phyloP scores from a whole-genome alignment of 2,329 filamentous ascomycete genomes.

The Monilinia fructigena region DNA sequence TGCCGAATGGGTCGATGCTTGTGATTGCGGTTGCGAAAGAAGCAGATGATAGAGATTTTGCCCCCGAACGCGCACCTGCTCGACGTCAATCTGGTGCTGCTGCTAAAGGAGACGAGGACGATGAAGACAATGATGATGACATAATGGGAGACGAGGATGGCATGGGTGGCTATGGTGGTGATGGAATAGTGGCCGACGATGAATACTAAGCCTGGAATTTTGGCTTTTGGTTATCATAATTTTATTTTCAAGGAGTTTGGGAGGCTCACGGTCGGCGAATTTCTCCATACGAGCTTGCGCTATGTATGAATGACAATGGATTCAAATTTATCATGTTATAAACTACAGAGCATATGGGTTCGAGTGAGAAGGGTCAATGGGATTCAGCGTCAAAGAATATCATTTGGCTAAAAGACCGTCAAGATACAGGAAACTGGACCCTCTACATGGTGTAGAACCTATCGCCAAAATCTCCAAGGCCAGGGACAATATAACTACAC shows the following conservation, averaged over 20 bases:
- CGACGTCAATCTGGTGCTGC: constrained; percentile 27
- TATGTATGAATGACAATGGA: not conserved
- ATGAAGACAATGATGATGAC: constrained; percentile 42
- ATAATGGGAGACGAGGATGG: constrained; percentile 46
- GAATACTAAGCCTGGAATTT: constrained; percentile 47
- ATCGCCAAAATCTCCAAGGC: constrained; percentile 92
- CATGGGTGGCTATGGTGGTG: constrained; percentile 52
- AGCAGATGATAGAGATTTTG: constrained; percentile 42
- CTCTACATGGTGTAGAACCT: constrained; percentile 85
- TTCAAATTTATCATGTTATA: constrained; percentile 1
- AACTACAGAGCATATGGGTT: constrained; percentile 11
- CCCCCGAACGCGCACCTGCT: constrained; percentile 30
- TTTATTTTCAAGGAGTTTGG: constrained; percentile 11
- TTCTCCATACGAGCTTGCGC: constrained; percentile 4
- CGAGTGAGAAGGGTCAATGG: not conserved
- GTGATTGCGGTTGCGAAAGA: constrained; percentile 68
- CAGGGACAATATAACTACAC: constrained; percentile 86
- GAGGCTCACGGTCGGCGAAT: constrained; percentile 13
- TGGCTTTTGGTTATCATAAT: constrained; percentile 7
- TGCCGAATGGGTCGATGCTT: constrained; percentile 97
- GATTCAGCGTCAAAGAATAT: constrained; percentile 1
- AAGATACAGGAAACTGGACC: not conserved
- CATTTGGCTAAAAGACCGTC: constrained; percentile 14
- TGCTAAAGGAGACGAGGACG: constrained; percentile 37
- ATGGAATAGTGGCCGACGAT: constrained; percentile 54